Base-by-base conservation (phyloP, 2,329 filamentous ascomycete species). In the Pezicula radicicola region DNA sequence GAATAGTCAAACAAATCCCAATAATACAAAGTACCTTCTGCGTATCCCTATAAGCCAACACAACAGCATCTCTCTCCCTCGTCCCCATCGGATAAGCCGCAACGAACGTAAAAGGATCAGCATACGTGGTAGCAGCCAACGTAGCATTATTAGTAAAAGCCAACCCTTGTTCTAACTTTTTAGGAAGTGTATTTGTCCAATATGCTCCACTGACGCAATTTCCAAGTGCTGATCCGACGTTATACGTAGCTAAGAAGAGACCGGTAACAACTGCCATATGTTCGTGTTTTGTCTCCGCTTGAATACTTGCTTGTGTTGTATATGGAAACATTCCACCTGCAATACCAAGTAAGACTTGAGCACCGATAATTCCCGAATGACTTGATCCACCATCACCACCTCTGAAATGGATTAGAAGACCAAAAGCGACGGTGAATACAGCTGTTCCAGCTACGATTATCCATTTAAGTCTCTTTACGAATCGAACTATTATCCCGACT, bases 401-500 rank as follows among this genome's bases (percentile, higher is more conserved):
- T n/a, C 84, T 80, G 71, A 74, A 87, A 58, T 75, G 73, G 61
- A 87, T 85, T 16, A 87, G 71, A 1, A 87, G 73, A 9, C 83
- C 84, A 56, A 85, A 87, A 1, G 83, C 82, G n/a, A 84, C 79
- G 60, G 83, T 72, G 70, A 83, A 87, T 2, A 87, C 71, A 8
- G 71, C 67, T 2, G 81, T 85, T 33, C 84, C 84, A 27, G 69
- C 68, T 37, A 87, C 66, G 61, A 87, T 85, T 65, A 87, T 84
- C n/a, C 73, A 64, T 62, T 87, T 87, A 62, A 86, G 75, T 21
- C 78, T 79, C 42, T 45, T 45, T 13, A 49, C 81, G 77, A 21
- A 75, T 69, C 74, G 77, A 37, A 87, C 77, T 30, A 86, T 65
- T 12, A 83, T 61, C 5, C 83, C 83, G 15, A 84, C 70, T 43